Base-by-base conservation (phyloP, 1,284 basidiomycete genomes). In the Cutaneotrichosporon sp. region DNA sequence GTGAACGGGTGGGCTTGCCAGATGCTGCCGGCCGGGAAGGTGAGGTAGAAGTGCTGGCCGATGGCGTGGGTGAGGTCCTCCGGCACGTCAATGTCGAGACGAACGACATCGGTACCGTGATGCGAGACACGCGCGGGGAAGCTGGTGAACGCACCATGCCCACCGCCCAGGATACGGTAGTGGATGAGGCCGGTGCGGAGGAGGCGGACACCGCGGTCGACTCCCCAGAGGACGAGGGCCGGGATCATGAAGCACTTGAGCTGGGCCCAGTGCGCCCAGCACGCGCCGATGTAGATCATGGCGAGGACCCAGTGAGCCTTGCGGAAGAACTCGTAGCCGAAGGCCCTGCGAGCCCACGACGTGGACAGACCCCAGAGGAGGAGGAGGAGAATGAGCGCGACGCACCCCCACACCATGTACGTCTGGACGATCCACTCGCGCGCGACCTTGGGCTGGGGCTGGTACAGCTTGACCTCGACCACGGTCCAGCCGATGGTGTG, bases 1-100 rank as follows among this genome's bases (percentile, higher is more conserved):
- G 72, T 74, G 62, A 74, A 74, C 1, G 72, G 72, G 58, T 74
- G 72, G 1, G 67, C 68, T 58, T 74, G 72, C 72, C 72, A 74
- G 54, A 72, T 67, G 29, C 65, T 61, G 4, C 60, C 59, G n/a
- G 66, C 47, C 18, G 66, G 45, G 55, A 74, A 74, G 20, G 67
- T 70, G 47, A 72, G 61, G 65, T 65, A 74, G 58, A 67, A 74
- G 60, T 74, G 72, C 63, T 74, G 72, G 11, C 72, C 72, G 47
- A 71, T 56, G 1, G 29, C n/a, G 53, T 59, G 69, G 2, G 59
- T 46, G 31, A 67, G 42, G 6, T 62, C 55, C 13, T 59, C 52
- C 18, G 63, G 56, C 47, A 58, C 58, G 49, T 58, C 56, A 29
- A 75, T 43, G 54, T 75, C 71, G 33, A 72, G 59, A 11, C 72